These are phyloP conservation scores for Antrodiella citrinella DNA, from an alignment of 768 basidiomycete species.

Conservation along the genomic window DNA sequence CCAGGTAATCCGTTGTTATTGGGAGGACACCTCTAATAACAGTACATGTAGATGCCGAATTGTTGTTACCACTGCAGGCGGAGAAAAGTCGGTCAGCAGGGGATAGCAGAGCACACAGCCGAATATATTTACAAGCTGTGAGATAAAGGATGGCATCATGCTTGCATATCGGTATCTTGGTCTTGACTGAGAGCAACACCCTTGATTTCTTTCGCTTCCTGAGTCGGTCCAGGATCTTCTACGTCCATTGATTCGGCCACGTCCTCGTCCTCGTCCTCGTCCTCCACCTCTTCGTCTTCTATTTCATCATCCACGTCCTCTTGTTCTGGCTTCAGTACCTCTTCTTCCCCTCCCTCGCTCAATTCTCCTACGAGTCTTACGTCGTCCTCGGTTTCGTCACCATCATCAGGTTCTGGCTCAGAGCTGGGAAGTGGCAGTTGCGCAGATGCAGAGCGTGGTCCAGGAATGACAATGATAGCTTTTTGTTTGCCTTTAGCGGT, in stretches of 20 bases:
- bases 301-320: constrained; percentile 29
- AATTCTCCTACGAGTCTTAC: constrained; percentile 3
- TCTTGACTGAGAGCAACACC: background rate
- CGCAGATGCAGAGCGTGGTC: constrained; percentile 22
- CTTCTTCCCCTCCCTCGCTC: constrained; percentile 20
- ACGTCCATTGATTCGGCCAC: constrained; percentile 15
- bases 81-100: too few relatives aligned
- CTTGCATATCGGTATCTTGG: background rate
- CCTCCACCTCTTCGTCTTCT: constrained; percentile 23
- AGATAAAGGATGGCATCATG: too few relatives aligned
- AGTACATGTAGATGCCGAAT: too few relatives aligned
- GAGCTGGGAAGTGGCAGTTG: constrained; percentile 11
- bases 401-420: constrained; percentile 3
- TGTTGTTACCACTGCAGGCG: too few relatives aligned
- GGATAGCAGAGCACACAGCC: too few relatives aligned
- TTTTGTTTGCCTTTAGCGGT: constrained; percentile 29
- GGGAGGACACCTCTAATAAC: too few relatives aligned
- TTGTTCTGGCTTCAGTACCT: constrained; percentile 20
- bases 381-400: constrained; percentile 12
- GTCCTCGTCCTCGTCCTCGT: constrained; percentile 25
- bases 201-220: background rate
- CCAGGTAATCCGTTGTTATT: too few relatives aligned
- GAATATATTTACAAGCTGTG: too few relatives aligned
- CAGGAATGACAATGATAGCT: constrained; percentile 12
- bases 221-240: background rate